Base-by-base conservation (phyloP, 495 filamentous ascomycete species). In the Neurospora cerealis region DNA sequence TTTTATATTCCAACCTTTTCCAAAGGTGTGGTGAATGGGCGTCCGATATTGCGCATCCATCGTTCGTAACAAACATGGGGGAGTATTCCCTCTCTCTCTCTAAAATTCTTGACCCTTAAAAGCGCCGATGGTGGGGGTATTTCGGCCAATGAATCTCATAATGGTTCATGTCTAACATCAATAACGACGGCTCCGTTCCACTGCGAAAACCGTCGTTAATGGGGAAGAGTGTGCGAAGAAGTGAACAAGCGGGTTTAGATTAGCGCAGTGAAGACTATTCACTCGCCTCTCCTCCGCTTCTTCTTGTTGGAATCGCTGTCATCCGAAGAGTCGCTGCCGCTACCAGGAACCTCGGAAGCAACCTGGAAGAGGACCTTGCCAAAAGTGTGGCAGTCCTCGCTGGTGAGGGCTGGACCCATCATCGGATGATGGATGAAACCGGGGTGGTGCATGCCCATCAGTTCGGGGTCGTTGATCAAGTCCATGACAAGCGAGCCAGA, bases 401-500 rank as follows among this genome's bases (percentile, higher is more conserved):
- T 88, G 28, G 85, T 80, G 11, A 83, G 80, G n/a, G 54, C 66
- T 28, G 74, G 60, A 36, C 54, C 70, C 76, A 79, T 77, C 77
- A 81, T 73, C 48, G 71, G 38, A 54, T 77, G 76, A 28, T 70
- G 69, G 71, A 42, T 69, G 69, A 76, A 71, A 70, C 71, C 74
- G 24, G 76, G 76, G 36, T 75, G 69, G 66, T 72, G 74, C 73
- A 40, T 71, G 62, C 38, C 78, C 71, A 79, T 74, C 15, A 76
- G 80, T 42, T 92, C 91, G 21, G 87, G 86, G 69, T 97, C 92
- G 71, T 97, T 92, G 48, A 97, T 84, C 73, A 98, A 86, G 74
- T 92, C 91, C 93, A 98, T 93, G 72, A 94, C 89, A 75, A 98
- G 92, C 72, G 95, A 92, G 62, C 93, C 93, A 70, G 90, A 90